These are phyloP conservation scores for Penicillium digitatum DNA, from an alignment of 2,329 filamentous ascomycete species.

Conservation along the genomic window DNA sequence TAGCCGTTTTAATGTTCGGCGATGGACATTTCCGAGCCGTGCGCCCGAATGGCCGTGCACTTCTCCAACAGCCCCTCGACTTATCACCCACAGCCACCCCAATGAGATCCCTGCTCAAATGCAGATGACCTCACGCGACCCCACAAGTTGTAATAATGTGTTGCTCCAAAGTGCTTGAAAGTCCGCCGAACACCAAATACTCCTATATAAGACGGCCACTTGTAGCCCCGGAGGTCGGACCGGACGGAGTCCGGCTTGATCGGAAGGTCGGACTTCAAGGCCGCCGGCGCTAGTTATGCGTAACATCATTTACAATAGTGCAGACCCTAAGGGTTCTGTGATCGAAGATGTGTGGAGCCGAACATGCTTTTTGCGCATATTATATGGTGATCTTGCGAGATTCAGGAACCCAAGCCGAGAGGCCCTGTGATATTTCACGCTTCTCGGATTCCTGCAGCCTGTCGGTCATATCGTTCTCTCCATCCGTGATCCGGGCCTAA, in stretches of 20 bases:
- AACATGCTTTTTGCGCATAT: background rate
- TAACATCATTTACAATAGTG: no score
- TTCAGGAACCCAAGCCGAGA: background rate
- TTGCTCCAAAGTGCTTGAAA: background rate
- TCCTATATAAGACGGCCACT: background rate
- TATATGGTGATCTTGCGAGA: background rate
- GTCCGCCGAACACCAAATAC: background rate
- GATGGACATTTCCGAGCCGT: background rate
- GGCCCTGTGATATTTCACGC: background rate
- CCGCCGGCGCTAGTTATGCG: background rate
- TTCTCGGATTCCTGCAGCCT: background rate
- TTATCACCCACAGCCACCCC: background rate
- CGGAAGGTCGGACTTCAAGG: background rate
- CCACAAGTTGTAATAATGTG: no score
- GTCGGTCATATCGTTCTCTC: slow-evolving; percentile 5
- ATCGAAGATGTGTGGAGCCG: background rate
- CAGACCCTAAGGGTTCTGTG: background rate
- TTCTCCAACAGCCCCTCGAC: background rate
- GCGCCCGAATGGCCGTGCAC: background rate
- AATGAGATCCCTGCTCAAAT: background rate
- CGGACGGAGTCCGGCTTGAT: background rate
- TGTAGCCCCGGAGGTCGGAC: no score
- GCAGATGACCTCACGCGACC: background rate
- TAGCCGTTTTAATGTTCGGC: background rate
- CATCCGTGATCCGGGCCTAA: slow-evolving; percentile 30